Conservation (phyloP, 1,284 basidiomycete species). For the Austroboletus niveus region DNA sequence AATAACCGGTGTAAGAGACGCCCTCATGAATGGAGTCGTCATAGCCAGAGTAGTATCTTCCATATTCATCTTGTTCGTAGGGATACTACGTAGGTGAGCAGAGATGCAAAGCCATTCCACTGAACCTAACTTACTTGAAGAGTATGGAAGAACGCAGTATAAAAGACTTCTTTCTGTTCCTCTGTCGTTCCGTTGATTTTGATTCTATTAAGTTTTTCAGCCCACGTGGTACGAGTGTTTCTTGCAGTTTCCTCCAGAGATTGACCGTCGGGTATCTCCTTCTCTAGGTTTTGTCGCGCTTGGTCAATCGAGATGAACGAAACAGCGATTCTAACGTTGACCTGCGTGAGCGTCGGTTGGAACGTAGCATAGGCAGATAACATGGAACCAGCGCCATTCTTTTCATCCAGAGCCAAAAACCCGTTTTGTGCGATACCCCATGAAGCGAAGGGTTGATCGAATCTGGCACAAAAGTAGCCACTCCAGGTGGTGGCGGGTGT, state of each 20-base stretch:
- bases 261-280: constrained; percentile 61
- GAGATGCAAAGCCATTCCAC: neutral
- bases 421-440: constrained; percentile 54
- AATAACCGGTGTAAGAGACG: constrained; percentile 77
- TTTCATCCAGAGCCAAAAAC: constrained; percentile 34
- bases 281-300: constrained; percentile 61
- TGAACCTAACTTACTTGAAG: constrained; percentile 47
- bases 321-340: constrained; percentile 70
- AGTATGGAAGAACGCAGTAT: constrained; percentile 67
- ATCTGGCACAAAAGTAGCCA: constrained; percentile 75
- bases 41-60: constrained; percentile 76
- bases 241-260: constrained; percentile 61
- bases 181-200: constrained; percentile 54
- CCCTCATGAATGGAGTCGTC: constrained; percentile 63
- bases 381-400: constrained; percentile 39
- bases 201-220: constrained; percentile 68
- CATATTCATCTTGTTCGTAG: constrained; percentile 71
- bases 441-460: constrained; percentile 49
- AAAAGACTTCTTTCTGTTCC: constrained; percentile 57
- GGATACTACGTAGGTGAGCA: constrained; percentile 57
- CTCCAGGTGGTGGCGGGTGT: constrained; percentile 52
- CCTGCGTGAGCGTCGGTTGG: constrained; percentile 31
- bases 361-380: constrained; percentile 65
- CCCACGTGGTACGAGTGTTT: constrained; percentile 62
- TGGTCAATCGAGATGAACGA: constrained; percentile 80